phyloP scores from a whole-genome alignment of 2,329 filamentous ascomycete genomes.

The Aspergillus sp. region DNA sequence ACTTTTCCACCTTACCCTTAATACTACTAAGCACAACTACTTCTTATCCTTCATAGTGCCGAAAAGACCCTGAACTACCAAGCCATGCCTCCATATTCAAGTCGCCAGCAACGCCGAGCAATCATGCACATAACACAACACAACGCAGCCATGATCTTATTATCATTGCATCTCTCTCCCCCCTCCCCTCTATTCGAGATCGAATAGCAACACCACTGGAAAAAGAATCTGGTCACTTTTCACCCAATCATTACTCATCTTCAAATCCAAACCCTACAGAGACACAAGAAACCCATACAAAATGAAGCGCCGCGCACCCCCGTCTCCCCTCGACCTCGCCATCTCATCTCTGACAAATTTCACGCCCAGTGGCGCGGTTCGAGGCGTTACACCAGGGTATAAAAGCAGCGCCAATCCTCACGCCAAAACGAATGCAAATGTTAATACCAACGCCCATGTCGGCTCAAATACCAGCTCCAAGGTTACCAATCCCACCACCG shows the following conservation, averaged over 20 bases:
- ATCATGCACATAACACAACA: neutral
- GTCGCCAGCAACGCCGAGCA: neutral
- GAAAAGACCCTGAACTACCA: neutral
- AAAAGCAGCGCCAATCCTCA: neutral
- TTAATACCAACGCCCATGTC: no score
- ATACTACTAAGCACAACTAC: no score
- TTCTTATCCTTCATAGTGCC: neutral
- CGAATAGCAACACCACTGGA: neutral
- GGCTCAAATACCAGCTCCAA: neutral
- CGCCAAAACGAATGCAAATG: neutral
- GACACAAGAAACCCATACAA: neutral
- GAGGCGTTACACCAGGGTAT: neutral
- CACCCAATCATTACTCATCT: neutral
- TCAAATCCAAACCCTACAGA: neutral
- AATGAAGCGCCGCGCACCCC: neutral
- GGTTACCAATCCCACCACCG: no score
- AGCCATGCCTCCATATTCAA: neutral
- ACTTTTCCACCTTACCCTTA: no score
- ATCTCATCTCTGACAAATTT: neutral
- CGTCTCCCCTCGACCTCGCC: neutral
- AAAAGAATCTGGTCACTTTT: neutral
- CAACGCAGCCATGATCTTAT: neutral
- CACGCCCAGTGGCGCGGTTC: neutral
- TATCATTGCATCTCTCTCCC: no score
- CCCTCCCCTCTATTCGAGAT: no score